These are phyloP conservation scores for Crepidotus variabilis DNA, from an alignment of 768 basidiomycete genomes.

Conservation along the genomic window DNA sequence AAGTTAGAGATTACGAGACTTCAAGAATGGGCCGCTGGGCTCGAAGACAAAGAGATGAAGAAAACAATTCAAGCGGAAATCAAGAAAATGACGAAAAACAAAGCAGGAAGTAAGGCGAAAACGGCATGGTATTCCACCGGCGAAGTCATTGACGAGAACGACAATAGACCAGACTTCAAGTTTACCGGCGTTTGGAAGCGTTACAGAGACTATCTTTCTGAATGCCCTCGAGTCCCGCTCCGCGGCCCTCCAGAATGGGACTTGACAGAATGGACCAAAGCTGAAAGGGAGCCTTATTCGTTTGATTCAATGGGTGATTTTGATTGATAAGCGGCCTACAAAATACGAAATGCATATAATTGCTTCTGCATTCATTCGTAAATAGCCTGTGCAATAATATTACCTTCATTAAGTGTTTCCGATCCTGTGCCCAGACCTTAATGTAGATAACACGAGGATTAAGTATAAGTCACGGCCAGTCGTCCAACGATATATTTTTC, in stretches of 20 bases:
- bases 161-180: slow-evolving; percentile 20
- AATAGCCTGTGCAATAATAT: background rate
- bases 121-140: slow-evolving; percentile 28
- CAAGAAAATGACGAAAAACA: slow-evolving; percentile 16
- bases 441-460: slow-evolving; percentile 10
- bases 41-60: slow-evolving; percentile 20
- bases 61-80: slow-evolving; percentile 14
- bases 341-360: background rate
- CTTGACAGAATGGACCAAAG: slow-evolving; percentile 29
- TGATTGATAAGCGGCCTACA: background rate
- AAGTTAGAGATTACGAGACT: slow-evolving; percentile 25
- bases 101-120: background rate
- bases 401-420: slow-evolving; percentile 1
- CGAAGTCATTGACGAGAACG: slow-evolving; percentile 19
- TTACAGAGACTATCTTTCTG: slow-evolving; percentile 27
- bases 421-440: background rate
- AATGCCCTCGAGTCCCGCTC: slow-evolving; percentile 21
- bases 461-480: slow-evolving; percentile 55
- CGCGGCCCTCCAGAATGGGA: slow-evolving; percentile 31
- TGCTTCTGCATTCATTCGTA: background rate
- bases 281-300: slow-evolving; percentile 25
- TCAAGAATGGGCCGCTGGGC: slow-evolving; percentile 24
- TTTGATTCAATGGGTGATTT: slow-evolving; percentile 17
- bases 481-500: slow-evolving; percentile 77
- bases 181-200: slow-evolving; percentile 33